Percentiles rank a stretch among this genome's conserved stretches.
phyloP scores from a whole-genome alignment of 2,329 filamentous ascomycete species.

The Verticillium zaregamsianum region DNA sequence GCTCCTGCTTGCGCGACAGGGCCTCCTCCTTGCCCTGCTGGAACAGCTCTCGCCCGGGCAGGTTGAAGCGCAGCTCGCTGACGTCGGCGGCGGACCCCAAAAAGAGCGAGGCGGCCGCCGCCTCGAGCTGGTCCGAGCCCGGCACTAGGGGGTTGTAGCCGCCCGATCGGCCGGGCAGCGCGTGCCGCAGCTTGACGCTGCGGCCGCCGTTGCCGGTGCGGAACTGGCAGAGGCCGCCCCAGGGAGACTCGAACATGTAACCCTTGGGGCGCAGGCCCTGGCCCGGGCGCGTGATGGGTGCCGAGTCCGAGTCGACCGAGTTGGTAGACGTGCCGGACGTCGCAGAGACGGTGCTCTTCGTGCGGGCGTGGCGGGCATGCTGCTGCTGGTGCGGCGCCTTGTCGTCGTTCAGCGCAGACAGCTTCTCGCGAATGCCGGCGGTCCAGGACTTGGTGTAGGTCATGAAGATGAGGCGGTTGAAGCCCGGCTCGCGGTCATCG shows the following conservation, averaged over 20 bases:
- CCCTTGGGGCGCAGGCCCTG: slow-evolving; percentile 52
- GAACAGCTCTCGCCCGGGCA: slow-evolving; percentile 58
- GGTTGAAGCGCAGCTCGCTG: slow-evolving; percentile 87
- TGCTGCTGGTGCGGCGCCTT: slow-evolving; percentile 6
- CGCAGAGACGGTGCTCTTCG: slow-evolving; percentile 19
- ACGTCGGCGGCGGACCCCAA: slow-evolving; percentile 39
- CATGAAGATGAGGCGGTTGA: slow-evolving; percentile 56
- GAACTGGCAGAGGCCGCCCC: slow-evolving; percentile 86
- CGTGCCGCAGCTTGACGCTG: slow-evolving; percentile 69
- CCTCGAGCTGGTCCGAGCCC: slow-evolving; percentile 22
- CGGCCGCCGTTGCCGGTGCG: slow-evolving; percentile 72
- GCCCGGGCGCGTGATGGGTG: slow-evolving; percentile 36
- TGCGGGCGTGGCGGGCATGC: slow-evolving; percentile 18
- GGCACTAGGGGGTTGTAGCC: neutral
- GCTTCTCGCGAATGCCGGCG: slow-evolving; percentile 40
- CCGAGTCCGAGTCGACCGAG: slow-evolving; percentile 29
- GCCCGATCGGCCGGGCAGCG: slow-evolving; percentile 38
- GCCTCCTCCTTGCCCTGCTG: slow-evolving; percentile 27
- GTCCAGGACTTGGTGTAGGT: slow-evolving; percentile 47
- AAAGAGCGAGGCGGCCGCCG: slow-evolving; percentile 20
- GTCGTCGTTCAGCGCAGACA: slow-evolving; percentile 26
- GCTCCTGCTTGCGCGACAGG: slow-evolving; percentile 13
- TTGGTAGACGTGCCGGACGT: slow-evolving; percentile 2
- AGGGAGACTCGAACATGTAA: slow-evolving; percentile 80
- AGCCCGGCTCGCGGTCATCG: slow-evolving; percentile 19